These are phyloP conservation scores for Theileria orientalis DNA, from an alignment of 169 alveolate genomes.

Conservation along the genomic window DNA sequence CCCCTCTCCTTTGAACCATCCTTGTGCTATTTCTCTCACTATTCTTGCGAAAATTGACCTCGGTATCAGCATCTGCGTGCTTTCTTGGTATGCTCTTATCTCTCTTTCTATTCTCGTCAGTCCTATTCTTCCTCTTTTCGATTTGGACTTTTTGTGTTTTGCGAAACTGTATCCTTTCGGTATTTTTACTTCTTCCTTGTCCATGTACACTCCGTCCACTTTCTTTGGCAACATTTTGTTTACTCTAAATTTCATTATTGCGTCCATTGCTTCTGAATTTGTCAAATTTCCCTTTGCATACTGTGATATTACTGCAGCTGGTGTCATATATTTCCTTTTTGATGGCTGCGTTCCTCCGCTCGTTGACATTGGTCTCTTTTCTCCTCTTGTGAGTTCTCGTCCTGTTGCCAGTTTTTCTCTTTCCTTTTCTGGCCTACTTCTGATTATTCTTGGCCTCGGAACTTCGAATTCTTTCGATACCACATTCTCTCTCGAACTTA, in stretches of 20 bases:
- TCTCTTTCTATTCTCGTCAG: slow-evolving; percentile 67
- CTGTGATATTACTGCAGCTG: slow-evolving; percentile 47
- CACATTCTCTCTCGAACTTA: too few species aligned
- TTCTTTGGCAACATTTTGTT: slow-evolving; percentile 49
- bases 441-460: too few species aligned
- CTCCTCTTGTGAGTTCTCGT: not conserved
- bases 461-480: too few species aligned
- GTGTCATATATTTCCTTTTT: slow-evolving; percentile 21
- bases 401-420: not conserved
- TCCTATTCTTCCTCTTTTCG: slow-evolving; percentile 25
- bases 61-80: slow-evolving; percentile 65
- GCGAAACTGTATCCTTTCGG: slow-evolving; percentile 64
- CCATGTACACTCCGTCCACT: slow-evolving; percentile 54
- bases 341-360: not conserved
- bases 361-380: not conserved
- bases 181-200: slow-evolving; percentile 58
- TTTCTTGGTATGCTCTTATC: slow-evolving; percentile 62
- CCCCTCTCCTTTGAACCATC: slow-evolving; percentile 60
- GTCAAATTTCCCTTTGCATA: slow-evolving; percentile 42
- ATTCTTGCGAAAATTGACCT: slow-evolving; percentile 61
- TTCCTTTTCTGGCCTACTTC: not conserved
- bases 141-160: slow-evolving; percentile 30
- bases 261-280: slow-evolving; percentile 56
- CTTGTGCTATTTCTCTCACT: slow-evolving; percentile 65
- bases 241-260: slow-evolving; percentile 45